Percentiles rank a stretch among this genome's conserved stretches.
Conservation (phyloP, 805 yeast genomes). For the Lachancea waltii region DNA sequence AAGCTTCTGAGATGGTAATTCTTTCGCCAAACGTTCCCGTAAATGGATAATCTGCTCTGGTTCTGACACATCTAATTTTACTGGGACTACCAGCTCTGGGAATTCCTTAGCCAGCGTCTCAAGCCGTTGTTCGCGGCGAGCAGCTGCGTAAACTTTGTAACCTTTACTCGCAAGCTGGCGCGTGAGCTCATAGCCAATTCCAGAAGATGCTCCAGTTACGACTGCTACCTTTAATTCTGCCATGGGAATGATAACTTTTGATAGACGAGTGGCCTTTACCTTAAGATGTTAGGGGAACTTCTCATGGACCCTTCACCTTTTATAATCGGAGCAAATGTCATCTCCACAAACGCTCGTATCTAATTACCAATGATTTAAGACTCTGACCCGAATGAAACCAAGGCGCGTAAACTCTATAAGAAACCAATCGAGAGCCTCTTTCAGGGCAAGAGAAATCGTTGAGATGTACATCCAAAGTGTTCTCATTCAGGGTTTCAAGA, state of each 20-base stretch:
- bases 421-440: too few species aligned
- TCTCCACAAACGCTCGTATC: background rate
- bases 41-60: constrained; percentile 41
- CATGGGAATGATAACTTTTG: constrained; percentile 7
- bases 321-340: too few species aligned
- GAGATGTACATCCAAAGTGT: constrained; percentile 45
- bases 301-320: too few species aligned
- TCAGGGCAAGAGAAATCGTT: background rate
- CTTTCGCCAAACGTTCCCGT: constrained; percentile 36
- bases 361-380: too few species aligned
- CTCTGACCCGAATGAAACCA: too few species aligned
- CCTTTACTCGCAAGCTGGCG: constrained; percentile 44
- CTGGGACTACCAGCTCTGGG: constrained; percentile 36
- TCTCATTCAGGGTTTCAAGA: constrained; percentile 85
- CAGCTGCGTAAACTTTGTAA: constrained; percentile 63
- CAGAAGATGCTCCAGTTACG: constrained; percentile 55
- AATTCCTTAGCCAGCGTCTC: constrained; percentile 34
- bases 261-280: too few species aligned
- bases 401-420: too few species aligned
- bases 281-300: too few species aligned
- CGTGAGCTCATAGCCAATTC: constrained; percentile 48
- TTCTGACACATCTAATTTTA: constrained; percentile 54
- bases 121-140: constrained; percentile 61
- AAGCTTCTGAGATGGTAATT: constrained; percentile 41
- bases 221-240: constrained; percentile 38